Evolutionary conservation across 2,329 filamentous ascomycete species (phyloP).

Genomic region (Microsporum canis): DNA sequence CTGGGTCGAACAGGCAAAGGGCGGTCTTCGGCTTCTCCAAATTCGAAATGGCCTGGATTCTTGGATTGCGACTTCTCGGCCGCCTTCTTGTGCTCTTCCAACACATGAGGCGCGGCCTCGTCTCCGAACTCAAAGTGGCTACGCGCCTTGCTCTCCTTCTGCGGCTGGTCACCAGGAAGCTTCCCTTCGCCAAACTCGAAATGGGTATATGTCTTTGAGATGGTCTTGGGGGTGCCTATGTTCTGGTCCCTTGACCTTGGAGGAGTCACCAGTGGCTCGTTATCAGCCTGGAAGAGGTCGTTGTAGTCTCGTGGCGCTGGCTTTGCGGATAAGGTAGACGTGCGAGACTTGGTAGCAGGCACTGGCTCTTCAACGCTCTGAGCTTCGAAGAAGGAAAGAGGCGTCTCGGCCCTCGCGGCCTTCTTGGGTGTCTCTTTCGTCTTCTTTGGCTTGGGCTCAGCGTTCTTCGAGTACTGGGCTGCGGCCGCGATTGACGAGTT

Average conservation of each 20-base stretch:
- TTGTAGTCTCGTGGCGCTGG: conserved; percentile 54
- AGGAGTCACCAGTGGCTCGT: conserved; percentile 29
- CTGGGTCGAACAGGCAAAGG: conserved; percentile 8
- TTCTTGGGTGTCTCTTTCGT: conserved; percentile 11
- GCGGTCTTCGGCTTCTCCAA: conserved; percentile 8
- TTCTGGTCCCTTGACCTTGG: conserved; percentile 13
- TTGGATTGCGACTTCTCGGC: conserved; percentile 27
- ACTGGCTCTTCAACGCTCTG: conserved; percentile 43
- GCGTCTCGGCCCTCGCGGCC: conserved; percentile 39
- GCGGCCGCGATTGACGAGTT: conserved; percentile 35
- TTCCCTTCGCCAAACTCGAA: conserved; percentile 58
- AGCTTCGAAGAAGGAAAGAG: conserved; percentile 62
- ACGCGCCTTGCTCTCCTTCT: background rate
- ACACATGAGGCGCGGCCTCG: background rate
- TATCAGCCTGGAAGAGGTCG: conserved; percentile 53
- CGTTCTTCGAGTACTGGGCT: background rate
- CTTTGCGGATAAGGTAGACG: conserved; percentile 46
- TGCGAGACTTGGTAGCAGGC: conserved; percentile 51
- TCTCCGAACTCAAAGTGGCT: conserved; percentile 11
- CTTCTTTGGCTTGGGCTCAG: conserved; percentile 10
- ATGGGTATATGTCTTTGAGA: conserved; percentile 72
- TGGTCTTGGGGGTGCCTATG: conserved; percentile 55
- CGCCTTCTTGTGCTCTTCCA: background rate
- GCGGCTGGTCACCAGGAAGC: background rate
- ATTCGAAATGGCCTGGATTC: conserved; percentile 58